Evolutionary conservation across 1,284 basidiomycete species (phyloP).

Genomic region (Entoloma clypeatum): DNA sequence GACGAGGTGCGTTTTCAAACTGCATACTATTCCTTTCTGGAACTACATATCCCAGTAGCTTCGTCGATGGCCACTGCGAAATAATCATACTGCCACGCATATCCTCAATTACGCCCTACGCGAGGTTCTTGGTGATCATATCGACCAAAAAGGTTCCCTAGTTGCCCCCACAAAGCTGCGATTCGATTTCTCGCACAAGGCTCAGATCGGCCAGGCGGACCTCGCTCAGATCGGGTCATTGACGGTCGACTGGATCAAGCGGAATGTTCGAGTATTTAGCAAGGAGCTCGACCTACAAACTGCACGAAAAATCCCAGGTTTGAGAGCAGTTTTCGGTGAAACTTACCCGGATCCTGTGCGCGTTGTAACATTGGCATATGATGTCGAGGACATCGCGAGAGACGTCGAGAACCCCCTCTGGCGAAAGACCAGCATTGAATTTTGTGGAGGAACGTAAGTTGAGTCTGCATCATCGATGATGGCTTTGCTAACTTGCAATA

Average conservation of each 20-base stretch:
- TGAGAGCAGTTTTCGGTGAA: slow-evolving; percentile 97
- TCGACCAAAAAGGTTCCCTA: slow-evolving; percentile 97
- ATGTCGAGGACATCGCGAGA: slow-evolving; percentile 80
- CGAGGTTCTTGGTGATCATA: slow-evolving; percentile 92
- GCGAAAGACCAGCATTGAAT: slow-evolving; percentile 89
- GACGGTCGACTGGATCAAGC: slow-evolving; percentile 86
- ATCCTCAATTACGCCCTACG: slow-evolving; percentile 94
- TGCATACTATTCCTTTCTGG: slow-evolving; percentile 28
- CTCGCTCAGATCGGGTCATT: slow-evolving; percentile 82
- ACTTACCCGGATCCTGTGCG: slow-evolving; percentile 97
- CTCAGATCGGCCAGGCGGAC: slow-evolving; percentile 73
- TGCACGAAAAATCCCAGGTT: slow-evolving; percentile 86
- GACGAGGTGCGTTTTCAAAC: slow-evolving; percentile 51
- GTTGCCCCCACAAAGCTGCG: slow-evolving; percentile 94
- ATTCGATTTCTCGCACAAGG: slow-evolving; percentile 98
- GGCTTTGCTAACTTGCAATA: slow-evolving; percentile 27
- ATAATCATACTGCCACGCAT: slow-evolving; percentile 98
- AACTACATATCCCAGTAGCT: slow-evolving; percentile 43
- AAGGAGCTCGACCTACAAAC: slow-evolving; percentile 82
- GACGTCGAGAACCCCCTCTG: slow-evolving; percentile 90
- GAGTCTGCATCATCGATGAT: background rate
- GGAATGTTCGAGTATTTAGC: slow-evolving; percentile 85
- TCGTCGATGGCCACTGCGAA: slow-evolving; percentile 91
- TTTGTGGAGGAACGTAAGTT: slow-evolving; percentile 95
- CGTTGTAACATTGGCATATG: slow-evolving; percentile 87